Base-by-base conservation (phyloP, 805 yeast genomes). In the Clavispora santaluciae region DNA sequence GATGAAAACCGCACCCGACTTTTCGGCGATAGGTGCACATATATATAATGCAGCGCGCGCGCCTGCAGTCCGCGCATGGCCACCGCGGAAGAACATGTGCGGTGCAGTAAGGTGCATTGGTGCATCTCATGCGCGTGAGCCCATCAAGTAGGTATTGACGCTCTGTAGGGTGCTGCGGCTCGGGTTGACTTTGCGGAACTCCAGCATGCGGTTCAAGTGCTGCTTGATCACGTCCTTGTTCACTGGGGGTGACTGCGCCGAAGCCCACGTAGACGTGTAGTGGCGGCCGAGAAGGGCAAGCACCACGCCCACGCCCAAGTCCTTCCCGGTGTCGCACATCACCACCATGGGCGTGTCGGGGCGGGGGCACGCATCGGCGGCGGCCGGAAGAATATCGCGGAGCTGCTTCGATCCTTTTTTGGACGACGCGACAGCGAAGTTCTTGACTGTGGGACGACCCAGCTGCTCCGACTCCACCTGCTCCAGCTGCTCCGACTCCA, bases 91-190 rank as follows among this genome's bases (percentile, higher is more conserved):
- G n/a, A n/a, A n/a, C n/a, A n/a, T n/a, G n/a, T n/a, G n/a, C n/a
- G n/a, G n/a, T n/a, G n/a, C n/a, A n/a, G n/a, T n/a, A n/a, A n/a
- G n/a, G n/a, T n/a, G n/a, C n/a, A n/a, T n/a, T n/a, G n/a, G n/a
- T n/a, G n/a, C n/a, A n/a, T 6, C 26, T 11, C 2, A 12, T 25
- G 16, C 4, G 8, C 20, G 6, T 28, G 31, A 2, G 9, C 34
- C 38, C 50, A 83, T 75, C 22, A 83, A 49, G 44, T 48, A 76
- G 2, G 79, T 60, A 46, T 86, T 83, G 2, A 85, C 78, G 22
- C 90, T 75, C 50, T 83, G 89, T 30, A 86, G 63, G 0, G 95
- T 83, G 9, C 86, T 80, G 37, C 96, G 66, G 41, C 89, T 80
- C 0, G 95, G 95, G 44, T 86, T 84, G 4, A 76, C 76, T 30